Evolutionary conservation across 2,329 filamentous ascomycete species (phyloP).

Genomic region (Didymella lethalis): DNA sequence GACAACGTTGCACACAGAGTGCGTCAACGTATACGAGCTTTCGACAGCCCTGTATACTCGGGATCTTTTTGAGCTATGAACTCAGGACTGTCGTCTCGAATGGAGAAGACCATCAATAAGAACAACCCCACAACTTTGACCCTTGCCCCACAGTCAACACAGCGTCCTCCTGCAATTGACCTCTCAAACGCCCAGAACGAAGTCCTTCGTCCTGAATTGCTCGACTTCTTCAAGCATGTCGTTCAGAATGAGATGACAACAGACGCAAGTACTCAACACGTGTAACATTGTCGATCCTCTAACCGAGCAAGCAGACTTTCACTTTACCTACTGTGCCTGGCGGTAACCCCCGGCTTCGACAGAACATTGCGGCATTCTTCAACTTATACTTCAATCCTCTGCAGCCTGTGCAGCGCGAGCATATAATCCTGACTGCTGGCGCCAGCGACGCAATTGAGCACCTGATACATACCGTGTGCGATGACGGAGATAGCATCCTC

Average conservation of each 20-base stretch:
- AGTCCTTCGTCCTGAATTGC: not conserved
- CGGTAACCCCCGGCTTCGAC: not conserved
- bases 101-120: not conserved
- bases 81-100: not conserved
- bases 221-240: not conserved
- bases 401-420: not conserved
- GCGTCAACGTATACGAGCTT: not conserved
- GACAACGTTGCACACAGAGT: conserved; percentile 25
- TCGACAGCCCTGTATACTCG: not conserved
- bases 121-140: not conserved
- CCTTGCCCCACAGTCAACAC: not conserved
- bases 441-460: conserved; percentile 4
- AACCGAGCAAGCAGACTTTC: not conserved
- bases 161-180: not conserved
- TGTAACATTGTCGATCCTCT: not conserved
- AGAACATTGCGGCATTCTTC: not conserved
- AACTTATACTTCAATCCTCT: not conserved
- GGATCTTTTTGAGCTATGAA: not conserved
- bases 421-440: conserved; percentile 1
- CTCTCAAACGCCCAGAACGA: conserved; percentile 7
- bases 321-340: not conserved
- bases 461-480: conserved; percentile 1
- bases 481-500: not conserved
- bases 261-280: not conserved
- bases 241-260: not conserved